Conservation (phyloP, 176 grass and related monocot species). For the Oryza meridionalis region DNA sequence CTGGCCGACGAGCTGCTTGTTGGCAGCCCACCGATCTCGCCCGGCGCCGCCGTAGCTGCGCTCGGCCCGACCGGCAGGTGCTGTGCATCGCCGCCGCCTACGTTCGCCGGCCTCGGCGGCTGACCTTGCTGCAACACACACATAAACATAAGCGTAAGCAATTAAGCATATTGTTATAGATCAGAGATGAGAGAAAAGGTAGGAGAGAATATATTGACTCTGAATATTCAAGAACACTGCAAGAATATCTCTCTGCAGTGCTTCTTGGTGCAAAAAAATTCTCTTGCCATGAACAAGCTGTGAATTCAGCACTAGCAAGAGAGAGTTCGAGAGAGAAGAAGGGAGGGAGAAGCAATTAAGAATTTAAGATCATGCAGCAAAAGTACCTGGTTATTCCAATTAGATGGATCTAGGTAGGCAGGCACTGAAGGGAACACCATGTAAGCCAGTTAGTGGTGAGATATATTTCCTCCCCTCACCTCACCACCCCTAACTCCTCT, state of each 20-base stretch:
- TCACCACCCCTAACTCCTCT: constrained; percentile 42
- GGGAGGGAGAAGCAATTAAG: constrained; percentile 37
- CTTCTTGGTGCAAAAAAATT: constrained; percentile 42
- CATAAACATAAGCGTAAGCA: neutral
- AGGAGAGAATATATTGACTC: constrained; percentile 44
- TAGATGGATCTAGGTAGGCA: constrained; percentile 88
- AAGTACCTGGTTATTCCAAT: constrained; percentile 92
- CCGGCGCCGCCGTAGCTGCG: neutral
- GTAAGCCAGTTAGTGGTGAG: constrained; percentile 55
- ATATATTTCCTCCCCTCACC: constrained; percentile 42
- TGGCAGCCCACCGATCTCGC: constrained; percentile 32
- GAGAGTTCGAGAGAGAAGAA: neutral
- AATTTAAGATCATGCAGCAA: constrained; percentile 59
- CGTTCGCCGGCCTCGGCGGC: constrained; percentile 37
- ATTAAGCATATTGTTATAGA: constrained; percentile 10
- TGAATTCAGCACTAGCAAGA: constrained; percentile 19
- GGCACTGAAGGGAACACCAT: constrained; percentile 93
- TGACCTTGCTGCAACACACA: constrained; percentile 50
- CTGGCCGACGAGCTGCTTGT: constrained; percentile 52
- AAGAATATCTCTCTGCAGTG: constrained; percentile 45
- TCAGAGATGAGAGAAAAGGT: constrained; percentile 41
- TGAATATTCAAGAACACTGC: constrained; percentile 68
- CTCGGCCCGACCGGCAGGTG: constrained; percentile 39
- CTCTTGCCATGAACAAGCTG: constrained; percentile 43
- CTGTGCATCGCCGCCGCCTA: constrained; percentile 43